Conservation (phyloP, 2,329 filamentous ascomycete genomes). For the Plenodomus tracheiphilus region DNA sequence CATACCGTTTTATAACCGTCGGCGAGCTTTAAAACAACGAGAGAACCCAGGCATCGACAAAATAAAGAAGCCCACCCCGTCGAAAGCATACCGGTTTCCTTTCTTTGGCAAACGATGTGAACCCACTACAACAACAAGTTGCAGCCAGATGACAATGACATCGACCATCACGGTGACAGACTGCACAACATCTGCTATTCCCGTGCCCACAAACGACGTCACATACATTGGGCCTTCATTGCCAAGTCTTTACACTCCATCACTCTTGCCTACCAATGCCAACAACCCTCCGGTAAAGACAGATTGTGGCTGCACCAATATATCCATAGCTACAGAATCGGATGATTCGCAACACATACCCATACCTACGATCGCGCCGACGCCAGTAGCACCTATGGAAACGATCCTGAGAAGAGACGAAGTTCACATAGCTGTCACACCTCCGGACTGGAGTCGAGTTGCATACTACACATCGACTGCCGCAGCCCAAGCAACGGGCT, state of each 20-base stretch:
- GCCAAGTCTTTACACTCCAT: constrained; percentile 9
- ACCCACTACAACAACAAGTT: constrained; percentile 10
- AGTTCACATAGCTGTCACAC: background rate
- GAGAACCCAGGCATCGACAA: background rate
- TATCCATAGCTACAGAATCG: background rate
- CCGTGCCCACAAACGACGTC: constrained; percentile 2
- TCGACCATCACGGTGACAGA: constrained; percentile 14
- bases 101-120: constrained; percentile 3
- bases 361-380: background rate
- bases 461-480: constrained; percentile 53
- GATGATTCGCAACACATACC: constrained; percentile 2
- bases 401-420: constrained; percentile 2
- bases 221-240: constrained; percentile 9
- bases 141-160: constrained; percentile 11
- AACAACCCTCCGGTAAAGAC: background rate
- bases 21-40: constrained; percentile 9
- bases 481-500: constrained; percentile 51
- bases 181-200: constrained; percentile 3
- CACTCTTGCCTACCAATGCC: background rate
- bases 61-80: background rate
- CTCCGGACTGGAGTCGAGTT: constrained; percentile 48
- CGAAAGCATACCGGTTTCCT: background rate
- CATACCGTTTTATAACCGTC: constrained; percentile 23
- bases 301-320: constrained; percentile 1
- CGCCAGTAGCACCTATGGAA: background rate